Evolutionary conservation across 495 filamentous ascomycete genomes (phyloP), one percentile per base, ranked within the genome.

Genomic region (Aspergillus bertholletiae): DNA sequence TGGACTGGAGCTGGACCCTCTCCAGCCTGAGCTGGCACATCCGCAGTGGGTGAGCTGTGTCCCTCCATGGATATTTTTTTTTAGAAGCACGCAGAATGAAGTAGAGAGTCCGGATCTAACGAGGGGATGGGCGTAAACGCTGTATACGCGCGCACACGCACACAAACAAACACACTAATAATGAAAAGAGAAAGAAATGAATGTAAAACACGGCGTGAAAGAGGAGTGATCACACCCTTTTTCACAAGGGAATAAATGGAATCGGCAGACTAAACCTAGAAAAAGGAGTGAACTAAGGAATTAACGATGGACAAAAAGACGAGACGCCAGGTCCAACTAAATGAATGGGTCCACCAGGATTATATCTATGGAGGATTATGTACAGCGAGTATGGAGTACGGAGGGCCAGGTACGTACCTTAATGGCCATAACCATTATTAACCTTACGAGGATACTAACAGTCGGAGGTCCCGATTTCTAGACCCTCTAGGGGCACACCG

Each of bases 1-100:
- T 61, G 56, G 7, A 72, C 65, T n/a, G 72, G 70, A 15, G 60
- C 60, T 49, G 66, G 51, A 18, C 55, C 53, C 17, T 56, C 62
- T 28, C 55, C 57, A 44, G 62, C 46, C 7, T 65, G 58, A 28
- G 51, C 57, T 30, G 58, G 54, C 37, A 58, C 60, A 55, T 53
- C 51, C 21, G 55, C 49, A 23, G 51, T 22, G 8, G 49, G 52
- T 53, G 50, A 50, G 32, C 32, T 44, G 35, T 50, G 46, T 27
- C 53, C 58, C 44, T 55, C 54, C 32, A 60, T 56, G 7, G 26
- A 47, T 47, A 11, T 20, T 37, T 37, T n/a, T n/a, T n/a, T n/a
- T n/a, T 56, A 21, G 39, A 43, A 9, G 20, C 41, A 32, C 20
- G 26, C 6, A 28, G 21, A 30, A n/a, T 28, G 7, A 26, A 17